Base-by-base conservation (phyloP, 78 protist species). In the Emiliania huxleyi region DNA sequence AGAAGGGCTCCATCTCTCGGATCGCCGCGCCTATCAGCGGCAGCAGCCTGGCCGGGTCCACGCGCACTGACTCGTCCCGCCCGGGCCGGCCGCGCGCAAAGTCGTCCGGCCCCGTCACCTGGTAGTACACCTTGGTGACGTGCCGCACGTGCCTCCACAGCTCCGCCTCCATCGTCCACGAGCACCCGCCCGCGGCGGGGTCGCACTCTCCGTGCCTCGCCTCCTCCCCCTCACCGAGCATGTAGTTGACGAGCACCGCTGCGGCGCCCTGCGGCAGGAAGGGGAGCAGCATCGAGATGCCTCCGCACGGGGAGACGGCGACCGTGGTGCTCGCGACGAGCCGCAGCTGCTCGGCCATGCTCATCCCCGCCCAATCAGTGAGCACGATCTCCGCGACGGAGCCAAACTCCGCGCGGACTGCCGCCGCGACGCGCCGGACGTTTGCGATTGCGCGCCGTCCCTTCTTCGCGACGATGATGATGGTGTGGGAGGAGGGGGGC, bases 101-200 rank as follows among this genome's bases (percentile, higher is more conserved):
- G 46, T 77, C 85, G 49, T 12, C 37, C 3, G 81, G 81, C 35
- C 81, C 81, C 81, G 40, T 33, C n/a, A 77, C 85, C 46, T 77
- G 85, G 46, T 77, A 77, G 46, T 77, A 77, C n/a, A 23, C 19
- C 85, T 77, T 77, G 18, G 6, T 11, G 35, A 77, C 46, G 29
- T 77, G 85, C 19, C 85, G 44, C 85, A 77, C 85, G 46, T 77
- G 85, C 18, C 85, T 45, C 85, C 85, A 77, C 33, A 77, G 85
- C 85, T 77, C 85, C 18, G 85, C 85, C 46, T 77, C 85, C 85
- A 77, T 77, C 29, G 85, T 40, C 85, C 85, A 77, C n/a, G 85
- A 77, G 46, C 85, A 77, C 23, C 48, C 48, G 62, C 62, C 62
- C 8, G 8, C 62, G 8, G 62, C 62, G 15, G 15, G 62, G n/a